Percentiles rank a stretch among this genome's conserved stretches.
phyloP scores from a whole-genome alignment of 257 asterid genomes.

The Eustoma russellianum region DNA sequence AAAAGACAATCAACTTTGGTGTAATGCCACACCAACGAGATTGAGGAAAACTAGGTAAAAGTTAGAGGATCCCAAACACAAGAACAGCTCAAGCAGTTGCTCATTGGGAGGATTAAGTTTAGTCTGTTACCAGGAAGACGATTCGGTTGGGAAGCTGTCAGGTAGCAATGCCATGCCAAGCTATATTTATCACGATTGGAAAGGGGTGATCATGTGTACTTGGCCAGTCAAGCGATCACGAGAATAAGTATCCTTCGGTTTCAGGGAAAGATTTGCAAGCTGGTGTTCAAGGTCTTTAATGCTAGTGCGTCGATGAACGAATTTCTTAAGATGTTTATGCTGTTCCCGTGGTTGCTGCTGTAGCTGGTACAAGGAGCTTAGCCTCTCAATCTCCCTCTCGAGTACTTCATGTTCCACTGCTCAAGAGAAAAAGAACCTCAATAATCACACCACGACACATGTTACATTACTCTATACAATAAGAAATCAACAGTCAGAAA shows the following conservation, averaged over 20 bases:
- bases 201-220: conserved; percentile 39
- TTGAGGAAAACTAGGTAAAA: conserved; percentile 5
- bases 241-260: conserved; percentile 50
- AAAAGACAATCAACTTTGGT: conserved; percentile 1
- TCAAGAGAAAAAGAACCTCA: conserved; percentile 6
- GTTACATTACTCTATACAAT: background rate
- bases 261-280: conserved; percentile 65
- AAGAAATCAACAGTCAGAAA: background rate
- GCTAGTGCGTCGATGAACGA: conserved; percentile 24
- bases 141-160: conserved; percentile 19
- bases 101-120: conserved; percentile 2
- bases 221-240: conserved; percentile 49
- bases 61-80: background rate
- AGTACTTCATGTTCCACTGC: conserved; percentile 94
- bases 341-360: conserved; percentile 17
- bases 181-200: conserved; percentile 8
- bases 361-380: conserved; percentile 53
- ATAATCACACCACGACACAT: too few relatives aligned
- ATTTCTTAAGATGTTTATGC: background rate
- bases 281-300: conserved; percentile 81
- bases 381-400: conserved; percentile 78
- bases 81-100: background rate
- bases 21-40: conserved; percentile 4
- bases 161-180: conserved; percentile 21
- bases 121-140: conserved; percentile 24